Percentiles rank a stretch among this genome's conserved stretches.
phyloP scores from a whole-genome alignment of 2,329 filamentous ascomycete genomes.

The Monosporascus ibericus region DNA sequence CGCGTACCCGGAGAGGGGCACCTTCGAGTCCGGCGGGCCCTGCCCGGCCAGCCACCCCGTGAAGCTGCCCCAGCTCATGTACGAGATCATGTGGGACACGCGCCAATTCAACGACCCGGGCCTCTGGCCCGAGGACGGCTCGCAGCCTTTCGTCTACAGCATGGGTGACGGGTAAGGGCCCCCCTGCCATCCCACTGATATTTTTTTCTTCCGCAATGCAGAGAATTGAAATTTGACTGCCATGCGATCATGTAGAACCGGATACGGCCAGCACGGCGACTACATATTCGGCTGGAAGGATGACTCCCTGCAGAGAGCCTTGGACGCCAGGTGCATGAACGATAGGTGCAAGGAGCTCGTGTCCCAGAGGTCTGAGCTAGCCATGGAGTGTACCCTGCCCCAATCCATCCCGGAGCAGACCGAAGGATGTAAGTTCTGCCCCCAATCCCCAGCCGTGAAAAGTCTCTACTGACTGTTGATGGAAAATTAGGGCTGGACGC shows the following conservation, averaged over 20 bases:
- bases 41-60: constrained; percentile 18
- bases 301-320: constrained; percentile 25
- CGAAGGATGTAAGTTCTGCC: constrained; percentile 10
- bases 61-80: constrained; percentile 17
- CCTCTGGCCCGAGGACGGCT: constrained; percentile 22
- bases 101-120: constrained; percentile 12
- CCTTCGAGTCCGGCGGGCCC: constrained; percentile 8
- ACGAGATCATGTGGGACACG: constrained; percentile 20
- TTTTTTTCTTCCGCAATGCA: neutral
- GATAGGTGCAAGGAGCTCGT: constrained; percentile 12
- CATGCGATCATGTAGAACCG: constrained; percentile 10
- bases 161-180: constrained; percentile 14
- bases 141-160: constrained; percentile 13
- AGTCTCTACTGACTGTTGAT: neutral
- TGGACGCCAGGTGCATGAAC: constrained; percentile 21
- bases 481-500: constrained; percentile 4
- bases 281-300: constrained; percentile 29
- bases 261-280: constrained; percentile 28
- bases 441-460: neutral
- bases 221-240: neutral
- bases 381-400: constrained; percentile 11
- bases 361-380: constrained; percentile 13
- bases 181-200: neutral
- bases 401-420: constrained; percentile 10
- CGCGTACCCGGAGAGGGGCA: constrained; percentile 33